A percentile compares a stretch with the other conserved stretches of the same genome.
Evolutionary conservation across 495 filamentous ascomycete species (phyloP).

Genomic region (Lindgomyces ingoldianus): DNA sequence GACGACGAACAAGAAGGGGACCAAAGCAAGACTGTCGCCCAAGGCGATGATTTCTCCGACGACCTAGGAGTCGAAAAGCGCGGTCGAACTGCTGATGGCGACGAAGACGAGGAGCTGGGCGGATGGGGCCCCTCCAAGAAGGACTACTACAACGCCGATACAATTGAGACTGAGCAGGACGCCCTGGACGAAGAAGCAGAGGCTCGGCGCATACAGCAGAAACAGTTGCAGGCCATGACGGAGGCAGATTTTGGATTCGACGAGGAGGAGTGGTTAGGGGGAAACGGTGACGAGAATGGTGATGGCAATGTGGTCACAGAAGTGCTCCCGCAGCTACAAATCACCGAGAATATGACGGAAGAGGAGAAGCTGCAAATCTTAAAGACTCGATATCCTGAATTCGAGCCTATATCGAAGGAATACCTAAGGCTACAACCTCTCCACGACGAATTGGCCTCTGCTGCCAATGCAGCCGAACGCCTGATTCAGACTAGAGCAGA

Average conservation of each 20-base stretch:
- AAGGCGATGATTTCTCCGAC: conserved; percentile 43
- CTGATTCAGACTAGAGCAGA: conserved; percentile 34
- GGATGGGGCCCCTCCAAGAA: conserved; percentile 86
- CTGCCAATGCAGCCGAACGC: conserved; percentile 58
- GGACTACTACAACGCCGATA: conserved; percentile 89
- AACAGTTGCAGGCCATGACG: conserved; percentile 79
- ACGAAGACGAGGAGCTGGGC: conserved; percentile 67
- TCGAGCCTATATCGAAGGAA: conserved; percentile 79
- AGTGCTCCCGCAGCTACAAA: conserved; percentile 74
- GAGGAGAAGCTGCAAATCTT: conserved; percentile 77
- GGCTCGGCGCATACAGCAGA: conserved; percentile 81
- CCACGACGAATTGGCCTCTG: conserved; percentile 57
- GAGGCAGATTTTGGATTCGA: conserved; percentile 93
- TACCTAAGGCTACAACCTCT: conserved; percentile 69
- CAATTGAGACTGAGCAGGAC: conserved; percentile 87
- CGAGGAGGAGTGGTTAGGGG: conserved; percentile 74
- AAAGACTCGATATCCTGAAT: conserved; percentile 83
- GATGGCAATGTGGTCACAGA: conserved; percentile 65
- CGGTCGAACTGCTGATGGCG: conserved; percentile 44
- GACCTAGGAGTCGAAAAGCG: conserved; percentile 42
- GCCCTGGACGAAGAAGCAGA: conserved; percentile 90
- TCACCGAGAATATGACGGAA: conserved; percentile 74
- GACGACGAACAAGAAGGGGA: conserved; percentile 57
- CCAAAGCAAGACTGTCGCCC: too few relatives aligned
- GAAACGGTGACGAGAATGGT: conserved; percentile 50